Base-by-base conservation (phyloP, 805 yeast species). In the Metschnikowia baotianmanensis region DNA sequence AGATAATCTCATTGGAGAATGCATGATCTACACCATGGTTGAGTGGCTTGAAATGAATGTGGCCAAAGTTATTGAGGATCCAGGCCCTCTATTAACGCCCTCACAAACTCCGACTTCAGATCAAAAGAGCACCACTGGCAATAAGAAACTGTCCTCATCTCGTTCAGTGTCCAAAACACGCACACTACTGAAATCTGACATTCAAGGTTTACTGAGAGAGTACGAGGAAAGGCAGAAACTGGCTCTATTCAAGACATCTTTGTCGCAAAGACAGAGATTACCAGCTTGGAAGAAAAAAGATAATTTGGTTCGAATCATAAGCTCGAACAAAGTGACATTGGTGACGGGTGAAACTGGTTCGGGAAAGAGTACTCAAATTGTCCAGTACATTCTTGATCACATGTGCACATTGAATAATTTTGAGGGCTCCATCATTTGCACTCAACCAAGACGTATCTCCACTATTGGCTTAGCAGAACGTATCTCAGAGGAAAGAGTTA, bases 271-370 rank as follows among this genome's bases (percentile, higher is more conserved):
- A 51, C 49, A 72, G 8, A 59, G 61, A 7, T 64, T 91, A 23
- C 98, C 99, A 0, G 98, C 98, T 0, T 91, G 96, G 95, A 59
- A 67, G 11, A 84, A 82, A 56, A 72, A 69, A 38, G 62, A 73
- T 0, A 70, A 76, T 5, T 69, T 91, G 28, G 71, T 86, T 2
- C 52, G 74, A 0, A 63, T 80, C 4, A 78, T 91, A 4, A 68
- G 71, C 21, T 45, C 67, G 0, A 76, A 85, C 55, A 78, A 78
- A 47, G 84, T 88, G 4, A 80, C 86, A 7, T 64, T 91, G 24
- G 76, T 91, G 26, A 91, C 98, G 2, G 99, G 98, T 59, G 99
- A 93, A 59, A 91, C 98, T 0, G 98, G 98, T 52, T 90, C 97
- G 1, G 98, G 98, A 51, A 91, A 91, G 57, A 87, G 96, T 1